Conservation (phyloP, 2,329 filamentous ascomycete species). For the Cephalotrichum gorgonifer region DNA sequence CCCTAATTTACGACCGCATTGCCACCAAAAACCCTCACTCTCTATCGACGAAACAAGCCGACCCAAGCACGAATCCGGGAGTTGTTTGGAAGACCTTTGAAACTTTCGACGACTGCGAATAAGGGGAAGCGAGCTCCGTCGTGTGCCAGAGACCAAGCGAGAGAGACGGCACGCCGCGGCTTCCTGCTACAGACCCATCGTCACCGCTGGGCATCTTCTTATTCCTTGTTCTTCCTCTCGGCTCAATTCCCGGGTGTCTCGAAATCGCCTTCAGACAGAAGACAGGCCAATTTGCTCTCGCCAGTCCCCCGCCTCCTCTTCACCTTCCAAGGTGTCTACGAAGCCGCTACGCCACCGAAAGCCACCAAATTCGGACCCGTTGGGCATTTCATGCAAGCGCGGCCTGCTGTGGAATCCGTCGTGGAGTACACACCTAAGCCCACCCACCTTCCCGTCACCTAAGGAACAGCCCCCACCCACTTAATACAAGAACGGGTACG, state of each 20-base stretch:
- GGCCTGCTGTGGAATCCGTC: not conserved
- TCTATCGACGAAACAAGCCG: not conserved
- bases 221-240: not conserved
- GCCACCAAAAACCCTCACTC: not conserved
- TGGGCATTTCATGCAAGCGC: not conserved
- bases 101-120: not conserved
- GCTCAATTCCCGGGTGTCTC: not conserved
- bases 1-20: not conserved
- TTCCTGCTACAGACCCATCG: not conserved
- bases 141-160: not conserved
- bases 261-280: not conserved
- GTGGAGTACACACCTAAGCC: no score
- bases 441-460: conserved; percentile 2
- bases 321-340: not conserved
- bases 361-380: not conserved
- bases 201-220: not conserved
- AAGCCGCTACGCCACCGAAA: not conserved
- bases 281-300: not conserved
- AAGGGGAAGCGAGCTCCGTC: not conserved
- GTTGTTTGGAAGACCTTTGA: not conserved
- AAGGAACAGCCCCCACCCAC: conserved; percentile 3
- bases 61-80: not conserved
- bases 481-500: not conserved
- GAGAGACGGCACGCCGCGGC: not conserved
- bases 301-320: not conserved